Base-by-base conservation (phyloP, 2,329 filamentous ascomycete species). In the Xylaria sp. region DNA sequence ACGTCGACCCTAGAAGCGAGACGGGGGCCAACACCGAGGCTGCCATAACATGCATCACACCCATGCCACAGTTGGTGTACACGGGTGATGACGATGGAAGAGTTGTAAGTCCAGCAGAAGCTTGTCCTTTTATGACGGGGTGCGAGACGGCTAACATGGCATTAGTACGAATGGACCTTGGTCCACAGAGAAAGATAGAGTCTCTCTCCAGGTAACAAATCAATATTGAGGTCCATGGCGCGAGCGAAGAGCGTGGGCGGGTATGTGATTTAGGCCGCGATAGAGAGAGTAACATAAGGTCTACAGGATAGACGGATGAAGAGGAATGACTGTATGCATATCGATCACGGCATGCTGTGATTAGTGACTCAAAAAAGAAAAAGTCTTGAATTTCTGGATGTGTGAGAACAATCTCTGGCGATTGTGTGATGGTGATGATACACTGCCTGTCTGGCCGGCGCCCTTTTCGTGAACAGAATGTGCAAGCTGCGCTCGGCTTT, bases 41-140 rank as follows among this genome's bases (percentile, higher is more conserved):
- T 2, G 90, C 91, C 0, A 94, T 98, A 68, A 97, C 92, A 43
- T 97, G 92, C 77, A 92, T 99, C 60, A 85, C 92, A 65, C 92
- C 95, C 2, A 92, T 94, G 86, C 89, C 93, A 61, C 90, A 91
- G 70, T 87, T 91, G 69, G 90, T 98, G 10, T 98, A 97, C 80
- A 97, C 94, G 0, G 96, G 95, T 3, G 96, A 98, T 81, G 96
- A 98, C 71, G 91, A 94, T 71, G 96, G 96, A 34, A 87, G 90
- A 83, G 95, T 99, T 80, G 93, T 96, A 77, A 87, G 90, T 88
- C 8, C 2, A 59, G n/a, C 4, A 18, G 67, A 39, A 30, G 28
- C n/a, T 43, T 12, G 0, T 13, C 30, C 65, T 52, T 67, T 62
- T 62, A 59, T 46, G 10, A 36, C 13, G 18, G 20, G 20, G 18